A percentile compares a stretch with the other conserved stretches of the same genome.
These are phyloP conservation scores for Emericellopsis terricola DNA, from an alignment of 495 filamentous ascomycete species.

Conservation along the genomic window DNA sequence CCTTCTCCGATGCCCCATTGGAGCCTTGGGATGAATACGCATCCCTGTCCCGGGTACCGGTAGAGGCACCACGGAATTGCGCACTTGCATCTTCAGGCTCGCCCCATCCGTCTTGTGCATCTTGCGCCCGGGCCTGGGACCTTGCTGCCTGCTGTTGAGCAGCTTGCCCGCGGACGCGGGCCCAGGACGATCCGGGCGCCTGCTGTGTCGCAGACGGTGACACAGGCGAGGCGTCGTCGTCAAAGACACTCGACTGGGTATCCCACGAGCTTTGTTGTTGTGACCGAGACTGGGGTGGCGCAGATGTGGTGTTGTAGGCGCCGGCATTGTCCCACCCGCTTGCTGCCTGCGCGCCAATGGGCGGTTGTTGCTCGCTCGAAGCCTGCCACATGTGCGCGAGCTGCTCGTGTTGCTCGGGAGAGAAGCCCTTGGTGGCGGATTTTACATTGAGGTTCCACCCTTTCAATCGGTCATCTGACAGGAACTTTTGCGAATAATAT, in stretches of 20 bases:
- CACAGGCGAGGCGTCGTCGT: slow-evolving; percentile 3
- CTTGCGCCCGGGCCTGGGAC: background rate
- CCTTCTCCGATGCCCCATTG: too few relatives aligned
- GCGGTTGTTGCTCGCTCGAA: too few relatives aligned
- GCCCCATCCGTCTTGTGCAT: background rate
- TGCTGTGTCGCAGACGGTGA: slow-evolving; percentile 2
- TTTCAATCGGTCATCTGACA: too few relatives aligned
- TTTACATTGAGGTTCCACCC: too few relatives aligned
- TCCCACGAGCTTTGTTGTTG: slow-evolving; percentile 1
- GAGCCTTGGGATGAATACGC: too few relatives aligned
- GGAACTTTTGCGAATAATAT: too few relatives aligned
- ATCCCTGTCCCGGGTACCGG: slow-evolving; percentile 19
- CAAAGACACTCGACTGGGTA: background rate
- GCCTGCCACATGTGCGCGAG: too few relatives aligned
- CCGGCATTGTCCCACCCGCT: too few relatives aligned
- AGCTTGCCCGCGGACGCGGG: too few relatives aligned
- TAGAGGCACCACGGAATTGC: slow-evolving; percentile 1
- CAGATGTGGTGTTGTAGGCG: background rate
- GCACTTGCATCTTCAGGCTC: slow-evolving; percentile 1
- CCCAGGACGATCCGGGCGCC: slow-evolving; percentile 1
- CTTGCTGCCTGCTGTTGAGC: slow-evolving; percentile 2
- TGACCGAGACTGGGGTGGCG: background rate
- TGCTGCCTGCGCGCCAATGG: too few relatives aligned
- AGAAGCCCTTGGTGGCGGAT: too few relatives aligned
- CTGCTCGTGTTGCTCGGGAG: too few relatives aligned